Evolutionary conservation across 495 filamentous ascomycete genomes (phyloP), one percentile per base, ranked within the genome.

Genomic region (Podospora sp.): DNA sequence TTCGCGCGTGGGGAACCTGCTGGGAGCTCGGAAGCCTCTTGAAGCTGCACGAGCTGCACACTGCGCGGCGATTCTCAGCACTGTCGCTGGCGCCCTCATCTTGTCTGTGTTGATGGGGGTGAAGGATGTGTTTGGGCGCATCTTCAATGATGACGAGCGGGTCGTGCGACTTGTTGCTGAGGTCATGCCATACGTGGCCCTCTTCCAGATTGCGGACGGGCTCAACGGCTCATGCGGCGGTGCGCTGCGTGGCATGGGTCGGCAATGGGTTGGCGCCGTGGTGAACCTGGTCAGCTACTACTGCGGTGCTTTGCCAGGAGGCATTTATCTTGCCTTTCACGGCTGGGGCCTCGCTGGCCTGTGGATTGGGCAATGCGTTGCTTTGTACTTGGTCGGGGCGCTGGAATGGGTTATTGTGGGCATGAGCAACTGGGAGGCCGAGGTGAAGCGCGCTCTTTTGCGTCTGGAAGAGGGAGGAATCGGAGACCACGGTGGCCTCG

Each of bases 201-300:
- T 96, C n/a, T 97, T 97, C 81, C 93, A 97, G 80, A 93, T 97
- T 65, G 92, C 93, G 0, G 93, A 97, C 76, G 93, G 93, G 2
- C 76, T 96, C 63, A 95, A 94, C 77, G 92, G 91, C 0, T 90
- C 87, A 66, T 97, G 93, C 73, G 93, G 93, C 11, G 93, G 93
- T 7, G 87, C 86, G 65, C 79, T 97, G 12, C 77, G 93, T 59
- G 93, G 93, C 0, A 94, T 93, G 91, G 93, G 93, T 16, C 81
- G 91, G 46, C 93, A 97, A 77, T 93, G 96, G 82, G 83, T 95
- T 33, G 93, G 93, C 18, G 93, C 94, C 21, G 79, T 87, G n/a
- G 93, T 97, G 66, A 97, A 97, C 73, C 75, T 96, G 29, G 77
- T 94, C n/a, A 91, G 88, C 72, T 97, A 97, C 71, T 97, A 97